Evolutionary conservation across 176 grass and related monocot species (phyloP), one percentile per base, ranked within the genome.

Genomic region (Triticum aestivum): DNA sequence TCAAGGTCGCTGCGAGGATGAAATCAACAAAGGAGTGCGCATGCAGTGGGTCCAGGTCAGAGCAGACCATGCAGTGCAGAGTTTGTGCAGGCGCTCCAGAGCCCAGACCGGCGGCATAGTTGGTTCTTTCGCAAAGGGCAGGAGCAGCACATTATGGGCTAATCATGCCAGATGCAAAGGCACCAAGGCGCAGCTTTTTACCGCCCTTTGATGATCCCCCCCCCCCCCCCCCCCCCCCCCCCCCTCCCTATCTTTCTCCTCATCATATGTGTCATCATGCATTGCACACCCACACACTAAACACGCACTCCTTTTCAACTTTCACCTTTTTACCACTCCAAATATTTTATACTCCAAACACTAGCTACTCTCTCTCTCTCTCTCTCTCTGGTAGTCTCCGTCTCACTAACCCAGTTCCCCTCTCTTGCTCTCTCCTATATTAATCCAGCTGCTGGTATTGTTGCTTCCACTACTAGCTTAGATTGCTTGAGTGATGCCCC

Each of bases 101-200:
- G 26, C 32, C 5, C 66, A 24, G 80, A 66, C 18, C 32, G 5
- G 47, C 47, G 54, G 18, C 54, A 59, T 3, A 21, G 54, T 59
- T 33, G 41, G 27, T 59, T 72, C 81, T 71, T 83, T 61, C 13
- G 67, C 81, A 41, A 52, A 71, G 65, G 6, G 54, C 17, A 59
- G 54, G 8, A 65, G 89, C 76, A 95, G 83, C 52, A 89, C 81
- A 98, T 92, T 91, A 95, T 94, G 90, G 88, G 90, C 78, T 87
- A 96, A 98, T 98, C 90, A 96, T 92, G 87, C 88, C 93, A 94
- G 94, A 88, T 90, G 88, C 86, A 96, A 98, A 94, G 92, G 77
- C 84, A 96, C 73, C 90, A 90, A 82, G 61, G 10, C 79, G 72
- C 87, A 96, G 79, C 96, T 96, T 98, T 98, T 92, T 75, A 61